Evolutionary conservation across 202 grass and related monocot species (phyloP), one percentile per base, ranked within the genome.

Genomic region (Setaria italica): DNA sequence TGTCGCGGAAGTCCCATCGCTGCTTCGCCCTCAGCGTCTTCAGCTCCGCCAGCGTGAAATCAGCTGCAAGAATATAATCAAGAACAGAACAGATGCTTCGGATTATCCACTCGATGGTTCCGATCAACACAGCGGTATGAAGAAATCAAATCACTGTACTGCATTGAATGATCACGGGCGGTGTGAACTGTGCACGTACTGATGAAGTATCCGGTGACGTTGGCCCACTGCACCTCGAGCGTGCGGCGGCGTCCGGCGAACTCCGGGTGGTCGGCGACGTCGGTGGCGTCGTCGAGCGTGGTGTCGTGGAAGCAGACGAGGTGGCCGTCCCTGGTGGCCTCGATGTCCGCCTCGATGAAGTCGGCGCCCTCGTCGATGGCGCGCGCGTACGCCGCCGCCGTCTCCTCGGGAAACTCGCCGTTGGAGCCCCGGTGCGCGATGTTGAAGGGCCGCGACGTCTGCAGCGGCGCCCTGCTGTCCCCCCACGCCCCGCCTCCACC

Each of bases 331-430:
- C 70, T 84, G 78, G 86, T 92, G 19, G 86, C 86, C 74, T 66
- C 45, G 54, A 92, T 41, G 86, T 92, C 83, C 13, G 69, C 17
- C 80, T 92, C 90, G 79, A 92, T 86, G 90, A 92, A 92, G 75
- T 92, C 87, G 41, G 83, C 84, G 64, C 90, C 84, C 75, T 92
- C 87, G 53, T 92, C 90, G 55, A 89, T 80, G 37, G 90, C 90
- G 68, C 79, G 75, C 79, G 30, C 53, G 83, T 84, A 92, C 11
- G 90, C 90, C 60, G 46, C 90, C 68, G 87, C 87, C 53, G 86
- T 80, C 80, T 89, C 83, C 86, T 92, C 79, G 9, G 90, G 90
- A 21, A 92, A 54, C 77, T 89, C 86, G 33, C 86, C 86, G 80
- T 89, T 92, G 68, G 86, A 89, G 0, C 90, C 90, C 74, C 75